phyloP scores from a whole-genome alignment of 768 basidiomycete genomes.

The Mycena rosella region DNA sequence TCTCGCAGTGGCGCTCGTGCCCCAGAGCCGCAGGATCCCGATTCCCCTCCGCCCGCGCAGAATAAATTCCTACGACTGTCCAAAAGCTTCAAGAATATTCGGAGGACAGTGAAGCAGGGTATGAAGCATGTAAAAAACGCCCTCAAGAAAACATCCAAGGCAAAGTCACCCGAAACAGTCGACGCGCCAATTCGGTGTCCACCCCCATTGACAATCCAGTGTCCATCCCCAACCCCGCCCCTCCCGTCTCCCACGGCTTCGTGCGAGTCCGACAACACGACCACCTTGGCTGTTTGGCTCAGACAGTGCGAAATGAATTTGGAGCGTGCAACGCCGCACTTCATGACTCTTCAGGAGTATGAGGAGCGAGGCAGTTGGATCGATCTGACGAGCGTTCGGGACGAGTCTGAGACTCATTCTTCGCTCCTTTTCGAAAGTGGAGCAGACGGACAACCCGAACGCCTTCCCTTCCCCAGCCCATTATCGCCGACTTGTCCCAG shows the following conservation, averaged over 20 bases:
- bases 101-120: constrained; percentile 42
- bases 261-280: constrained; percentile 49
- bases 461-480: constrained; percentile 38
- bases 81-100: constrained; percentile 49
- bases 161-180: constrained; percentile 40
- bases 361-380: constrained; percentile 64
- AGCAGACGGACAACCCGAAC: constrained; percentile 33
- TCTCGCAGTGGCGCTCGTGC: constrained; percentile 56
- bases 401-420: constrained; percentile 32
- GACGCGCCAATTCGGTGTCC: constrained; percentile 40
- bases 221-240: constrained; percentile 35
- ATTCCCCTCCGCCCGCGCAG: constrained; percentile 28
- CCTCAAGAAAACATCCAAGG: constrained; percentile 39
- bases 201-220: constrained; percentile 38
- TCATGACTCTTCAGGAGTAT: constrained; percentile 62
- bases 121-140: constrained; percentile 43
- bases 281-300: constrained; percentile 57
- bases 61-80: constrained; percentile 43
- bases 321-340: constrained; percentile 42
- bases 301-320: constrained; percentile 41
- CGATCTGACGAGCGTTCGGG: constrained; percentile 33
- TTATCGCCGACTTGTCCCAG: constrained; percentile 28
- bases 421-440: constrained; percentile 3
- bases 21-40: constrained; percentile 50
- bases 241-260: constrained; percentile 30